Evolutionary conservation across 768 basidiomycete genomes (phyloP), one percentile per base, ranked within the genome.

Genomic region (Lactarius indigo): DNA sequence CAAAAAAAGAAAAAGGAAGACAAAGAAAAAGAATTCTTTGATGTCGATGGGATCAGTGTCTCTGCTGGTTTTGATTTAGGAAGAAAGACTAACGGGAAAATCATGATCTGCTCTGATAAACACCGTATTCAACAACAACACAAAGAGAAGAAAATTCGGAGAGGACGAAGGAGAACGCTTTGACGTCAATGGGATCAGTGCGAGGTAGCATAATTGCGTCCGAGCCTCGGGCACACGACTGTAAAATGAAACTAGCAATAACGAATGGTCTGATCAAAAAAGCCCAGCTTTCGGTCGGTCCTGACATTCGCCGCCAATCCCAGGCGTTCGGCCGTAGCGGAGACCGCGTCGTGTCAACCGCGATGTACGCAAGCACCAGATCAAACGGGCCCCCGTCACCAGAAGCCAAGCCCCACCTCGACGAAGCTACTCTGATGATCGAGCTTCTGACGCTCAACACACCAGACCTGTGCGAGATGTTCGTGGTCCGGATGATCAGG

Each of bases 331-430:
- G 13, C 17, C 35, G 54, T 6, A 56, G 57, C 20, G 41, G 50
- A 23, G 68, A 55, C 52, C 52, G 57, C 9, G 42, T 18, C 28
- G 47, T 30, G 47, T 66, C 70, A n/a, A 68, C 5, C 18, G 35
- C 35, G 12, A 30, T 47, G 61, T 70, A 69, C 18, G 68, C 64
- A 1, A 64, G 68, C 3, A 64, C 64, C 26, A 58, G 9, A 39
- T 69, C 68, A 28, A 52, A 70, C 26, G 57, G 57, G 18, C 55
- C 66, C 18, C 8, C 50, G 1, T 41, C 57, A 20, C 28, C 56
- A 37, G 57, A 63, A 13, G 52, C n/a, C 23, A 47, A 50, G 30
- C 39, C 52, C n/a, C 58, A 59, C 8, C 30, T 50, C 2, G 41
- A 42, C 41, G 58, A 42, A 20, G 23, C 15, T 10, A 47, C 35